phyloP scores from a whole-genome alignment of 352 stramenopile species.

The Globisporangium paddicum region DNA sequence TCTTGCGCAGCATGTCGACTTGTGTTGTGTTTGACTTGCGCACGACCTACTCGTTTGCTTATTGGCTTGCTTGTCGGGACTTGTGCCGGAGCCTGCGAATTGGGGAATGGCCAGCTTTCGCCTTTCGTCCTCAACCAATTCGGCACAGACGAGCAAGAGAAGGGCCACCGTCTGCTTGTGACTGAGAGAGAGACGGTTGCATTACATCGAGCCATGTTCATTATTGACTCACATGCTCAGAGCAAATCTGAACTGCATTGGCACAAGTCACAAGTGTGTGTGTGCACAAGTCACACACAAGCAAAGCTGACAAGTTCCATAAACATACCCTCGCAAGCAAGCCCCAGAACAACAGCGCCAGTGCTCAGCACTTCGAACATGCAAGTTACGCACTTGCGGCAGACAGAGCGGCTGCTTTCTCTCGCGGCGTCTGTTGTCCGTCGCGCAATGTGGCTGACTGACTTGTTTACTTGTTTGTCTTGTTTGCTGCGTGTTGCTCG shows the following conservation, averaged over 20 bases:
- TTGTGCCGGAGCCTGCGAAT: background rate
- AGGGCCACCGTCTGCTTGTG: background rate
- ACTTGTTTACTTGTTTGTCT: too few relatives aligned
- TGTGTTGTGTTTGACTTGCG: constrained; percentile 1
- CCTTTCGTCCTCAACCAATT: background rate
- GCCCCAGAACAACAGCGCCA: background rate
- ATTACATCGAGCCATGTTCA: background rate
- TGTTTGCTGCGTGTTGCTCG: background rate
- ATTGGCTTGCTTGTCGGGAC: background rate
- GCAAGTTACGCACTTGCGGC: too few relatives aligned
- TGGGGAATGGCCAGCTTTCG: background rate
- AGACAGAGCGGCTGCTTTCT: constrained; percentile 6
- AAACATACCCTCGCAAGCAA: too few relatives aligned
- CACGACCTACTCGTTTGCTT: background rate
- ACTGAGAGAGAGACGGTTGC: constrained; percentile 1
- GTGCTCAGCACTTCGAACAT: background rate
- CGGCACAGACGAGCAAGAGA: background rate
- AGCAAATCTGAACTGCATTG: background rate
- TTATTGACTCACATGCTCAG: too few relatives aligned
- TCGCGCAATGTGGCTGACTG: background rate
- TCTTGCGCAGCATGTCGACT: constrained; percentile 22
- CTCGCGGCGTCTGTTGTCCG: background rate
- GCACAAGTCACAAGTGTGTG: too few relatives aligned
- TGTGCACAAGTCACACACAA: too few relatives aligned
- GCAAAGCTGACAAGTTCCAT: background rate